Evolutionary conservation across 2,329 filamentous ascomycete genomes (phyloP).

Genomic region (Stagonosporopsis tanaceti): DNA sequence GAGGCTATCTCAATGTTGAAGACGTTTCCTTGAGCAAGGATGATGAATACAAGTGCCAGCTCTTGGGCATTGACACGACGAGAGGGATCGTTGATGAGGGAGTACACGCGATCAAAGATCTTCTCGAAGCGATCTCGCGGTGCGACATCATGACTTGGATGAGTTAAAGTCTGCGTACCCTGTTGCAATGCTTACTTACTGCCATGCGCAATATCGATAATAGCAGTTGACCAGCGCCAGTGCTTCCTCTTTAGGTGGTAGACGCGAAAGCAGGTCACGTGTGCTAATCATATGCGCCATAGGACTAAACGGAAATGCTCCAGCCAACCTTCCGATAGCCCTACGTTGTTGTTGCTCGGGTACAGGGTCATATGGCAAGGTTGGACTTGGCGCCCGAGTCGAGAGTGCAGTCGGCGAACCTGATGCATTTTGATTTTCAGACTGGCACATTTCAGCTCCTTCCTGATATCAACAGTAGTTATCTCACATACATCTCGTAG

Average conservation of each 20-base stretch:
- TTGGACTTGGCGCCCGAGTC: background rate
- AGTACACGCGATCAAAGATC: conserved; percentile 8
- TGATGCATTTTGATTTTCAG: background rate
- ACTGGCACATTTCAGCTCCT: conserved; percentile 4
- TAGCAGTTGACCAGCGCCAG: background rate
- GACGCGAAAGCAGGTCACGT: conserved; percentile 2
- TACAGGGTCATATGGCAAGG: background rate
- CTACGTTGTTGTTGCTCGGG: background rate
- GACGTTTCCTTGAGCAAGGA: conserved; percentile 6
- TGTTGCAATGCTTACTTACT: background rate
- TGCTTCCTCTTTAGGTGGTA: background rate
- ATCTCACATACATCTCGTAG: conserved; percentile 7
- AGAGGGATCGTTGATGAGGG: background rate
- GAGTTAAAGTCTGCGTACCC: background rate
- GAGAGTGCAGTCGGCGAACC: conserved; percentile 1
- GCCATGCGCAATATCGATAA: conserved; percentile 8
- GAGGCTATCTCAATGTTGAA: conserved; percentile 12
- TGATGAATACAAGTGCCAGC: conserved; percentile 8
- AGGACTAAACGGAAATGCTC: background rate
- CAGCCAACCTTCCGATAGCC: background rate
- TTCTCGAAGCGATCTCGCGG: conserved; percentile 6
- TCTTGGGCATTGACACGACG: conserved; percentile 9
- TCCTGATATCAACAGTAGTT: background rate
- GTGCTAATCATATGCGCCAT: background rate
- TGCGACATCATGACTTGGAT: conserved; percentile 5